Evolutionary conservation across 768 basidiomycete species (phyloP), one percentile per base, ranked within the genome.

Genomic region (Pholiota molesta): DNA sequence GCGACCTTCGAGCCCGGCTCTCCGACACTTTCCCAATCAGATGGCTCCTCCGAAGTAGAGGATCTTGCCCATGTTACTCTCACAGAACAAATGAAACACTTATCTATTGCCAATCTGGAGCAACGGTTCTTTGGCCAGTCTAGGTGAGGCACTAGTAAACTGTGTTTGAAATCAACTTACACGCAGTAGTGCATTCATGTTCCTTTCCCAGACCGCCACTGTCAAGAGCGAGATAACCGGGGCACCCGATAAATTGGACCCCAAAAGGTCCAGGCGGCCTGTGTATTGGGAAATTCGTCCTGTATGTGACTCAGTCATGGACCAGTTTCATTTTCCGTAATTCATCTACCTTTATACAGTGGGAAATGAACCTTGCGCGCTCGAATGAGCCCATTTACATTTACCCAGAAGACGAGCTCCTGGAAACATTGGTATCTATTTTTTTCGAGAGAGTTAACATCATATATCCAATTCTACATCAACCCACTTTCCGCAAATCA

Each of bases 391-490:
- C 73, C 1, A 56, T 66, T 0, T 83, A 77, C 60, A 64, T 64
- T n/a, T 88, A 82, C 60, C 86, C 86, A 2, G 78, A 81, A 2
- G 62, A 64, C 3, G 82, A 83, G 52, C 74, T 94, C 8, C 73
- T 84, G 16, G 64, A 67, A 17, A 61, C 65, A 1, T 76, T 94
- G 33, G 74, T 91, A 52, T 73, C 82, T 13, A 71, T 84, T 6
- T 92, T 86, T 68, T 94, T 94, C 66, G 69, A 70, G 1, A 66
- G 79, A 37, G 61, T 81, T 56, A 86, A 91, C 63, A 61, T 74
- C 9, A 72, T 81, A 39, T 66, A 81, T 6, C 91, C 92, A 0
- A 71, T 94, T 8, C 72, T 95, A 4, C 92, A 94, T 67, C 81
- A 83, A 1, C 86, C 86, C 0, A 81, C 83, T 9, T 93, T 94